Percentiles rank a stretch among this genome's conserved stretches.
These are phyloP conservation scores for Fraxinus sp. DNA, from an alignment of 305 asterid species.

Conservation along the genomic window DNA sequence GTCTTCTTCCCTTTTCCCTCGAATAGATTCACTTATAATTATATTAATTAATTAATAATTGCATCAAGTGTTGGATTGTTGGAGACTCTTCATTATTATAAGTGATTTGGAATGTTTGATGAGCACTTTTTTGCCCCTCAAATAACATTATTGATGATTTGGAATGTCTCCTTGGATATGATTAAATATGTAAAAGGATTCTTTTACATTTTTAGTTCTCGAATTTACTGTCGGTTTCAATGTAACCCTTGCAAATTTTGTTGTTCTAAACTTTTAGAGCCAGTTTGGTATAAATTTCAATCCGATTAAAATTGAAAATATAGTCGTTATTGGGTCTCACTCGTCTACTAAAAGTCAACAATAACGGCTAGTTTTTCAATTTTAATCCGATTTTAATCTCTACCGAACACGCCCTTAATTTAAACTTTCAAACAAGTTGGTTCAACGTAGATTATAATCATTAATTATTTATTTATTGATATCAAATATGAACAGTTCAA, in stretches of 20 bases:
- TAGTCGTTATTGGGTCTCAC: no score
- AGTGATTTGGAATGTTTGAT: slow-evolving; percentile 23
- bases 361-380: no score
- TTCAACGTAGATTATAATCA: neutral
- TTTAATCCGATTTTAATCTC: no score
- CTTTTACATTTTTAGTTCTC: neutral
- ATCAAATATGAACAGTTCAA: neutral
- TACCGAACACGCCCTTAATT: no score
- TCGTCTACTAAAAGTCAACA: no score
- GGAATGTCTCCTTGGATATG: slow-evolving; percentile 2
- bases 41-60: neutral
- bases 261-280: neutral
- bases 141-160: neutral
- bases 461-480: neutral
- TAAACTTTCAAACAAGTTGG: no score
- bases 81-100: neutral
- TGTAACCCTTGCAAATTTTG: neutral
- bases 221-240: neutral
- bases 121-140: neutral
- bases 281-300: no score
- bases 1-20: slow-evolving; percentile 13
- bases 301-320: no score
- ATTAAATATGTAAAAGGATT: neutral
- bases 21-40: neutral
- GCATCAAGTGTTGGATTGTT: neutral